Base-by-base conservation (phyloP, 2,329 filamentous ascomycete genomes). In the Colletotrichum cordylinicola region DNA sequence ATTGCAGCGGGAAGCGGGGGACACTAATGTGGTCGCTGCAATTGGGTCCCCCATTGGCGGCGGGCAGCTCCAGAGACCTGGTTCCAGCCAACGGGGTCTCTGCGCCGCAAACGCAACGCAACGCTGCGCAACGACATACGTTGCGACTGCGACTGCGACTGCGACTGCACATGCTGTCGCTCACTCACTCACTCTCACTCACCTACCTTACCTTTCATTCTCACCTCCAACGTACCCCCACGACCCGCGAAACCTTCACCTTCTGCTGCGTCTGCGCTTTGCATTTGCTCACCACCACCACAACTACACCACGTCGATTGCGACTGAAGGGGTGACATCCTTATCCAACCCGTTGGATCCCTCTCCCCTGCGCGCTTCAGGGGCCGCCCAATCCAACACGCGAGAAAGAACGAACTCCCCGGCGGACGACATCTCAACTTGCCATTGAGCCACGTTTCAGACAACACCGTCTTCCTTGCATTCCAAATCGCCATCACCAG, bases 51-150 rank as follows among this genome's bases (percentile, higher is more conserved):
- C 43, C 6, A 52, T 52, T 67, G 64, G 62, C 43, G n/a, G 43
- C 43, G 43, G 43, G n/a, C 43, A 52, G 35, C n/a, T 24, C 31
- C 12, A 31, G 12, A 37, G 67, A 31, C 55, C 67, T 58, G 35
- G 55, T 31, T 60, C 55, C 33, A 69, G 66, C 55, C 52, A 60
- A 43, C 33, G 55, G 33, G 56, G 58, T 21, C 31, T 13, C 35
- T 69, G 70, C 70, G 70, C 66, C 74, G 70, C 70, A 76, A 65
- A 76, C 35, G 74, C 74, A 74, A 73, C 73, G 73, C 73, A 75
- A 75, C 70, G 35, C 61, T 62, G 33, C 48, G 66, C 66, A 70
- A 73, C 73, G 62, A 72, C 73, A 75, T 70, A 75, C 70, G 70
- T 75, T 69, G 73, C 66, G 56, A 37, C 18, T 52, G n/a, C 43